These are phyloP conservation scores for Globisporangium splendens DNA, from an alignment of 352 stramenopile genomes.

Conservation along the genomic window DNA sequence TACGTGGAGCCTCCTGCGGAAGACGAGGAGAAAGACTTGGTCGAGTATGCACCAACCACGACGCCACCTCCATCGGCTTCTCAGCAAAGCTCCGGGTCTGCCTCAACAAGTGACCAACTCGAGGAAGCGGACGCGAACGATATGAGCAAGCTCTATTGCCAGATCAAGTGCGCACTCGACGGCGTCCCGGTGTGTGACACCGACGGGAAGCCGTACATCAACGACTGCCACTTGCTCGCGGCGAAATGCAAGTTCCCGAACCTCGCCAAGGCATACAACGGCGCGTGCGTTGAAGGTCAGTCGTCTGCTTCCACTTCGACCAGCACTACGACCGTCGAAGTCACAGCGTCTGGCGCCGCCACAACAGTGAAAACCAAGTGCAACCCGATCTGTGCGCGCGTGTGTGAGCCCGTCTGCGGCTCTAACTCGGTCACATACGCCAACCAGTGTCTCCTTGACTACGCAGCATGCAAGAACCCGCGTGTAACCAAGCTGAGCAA, in stretches of 20 bases:
- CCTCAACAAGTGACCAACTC: neutral
- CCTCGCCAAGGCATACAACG: constrained; percentile 37
- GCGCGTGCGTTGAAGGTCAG: constrained; percentile 18
- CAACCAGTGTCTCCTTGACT: constrained; percentile 55
- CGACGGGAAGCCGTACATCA: constrained; percentile 25
- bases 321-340: constrained; percentile 3
- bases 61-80: neutral
- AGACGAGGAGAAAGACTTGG: neutral
- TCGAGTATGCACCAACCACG: neutral
- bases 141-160: constrained; percentile 3
- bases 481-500: constrained; percentile 28
- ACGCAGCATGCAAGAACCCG: constrained; percentile 35
- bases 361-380: constrained; percentile 23
- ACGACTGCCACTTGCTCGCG: constrained; percentile 36
- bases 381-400: constrained; percentile 39
- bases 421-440: constrained; percentile 63
- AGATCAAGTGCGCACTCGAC: constrained; percentile 10
- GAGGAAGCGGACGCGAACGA: neutral
- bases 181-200: constrained; percentile 6
- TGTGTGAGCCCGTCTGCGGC: constrained; percentile 53
- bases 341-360: constrained; percentile 3
- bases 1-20: neutral
- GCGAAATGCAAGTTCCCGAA: constrained; percentile 43
- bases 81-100: neutral
- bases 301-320: constrained; percentile 10